phyloP scores from a whole-genome alignment of 148 eudicot genomes.

The Rhododendron vialii region DNA sequence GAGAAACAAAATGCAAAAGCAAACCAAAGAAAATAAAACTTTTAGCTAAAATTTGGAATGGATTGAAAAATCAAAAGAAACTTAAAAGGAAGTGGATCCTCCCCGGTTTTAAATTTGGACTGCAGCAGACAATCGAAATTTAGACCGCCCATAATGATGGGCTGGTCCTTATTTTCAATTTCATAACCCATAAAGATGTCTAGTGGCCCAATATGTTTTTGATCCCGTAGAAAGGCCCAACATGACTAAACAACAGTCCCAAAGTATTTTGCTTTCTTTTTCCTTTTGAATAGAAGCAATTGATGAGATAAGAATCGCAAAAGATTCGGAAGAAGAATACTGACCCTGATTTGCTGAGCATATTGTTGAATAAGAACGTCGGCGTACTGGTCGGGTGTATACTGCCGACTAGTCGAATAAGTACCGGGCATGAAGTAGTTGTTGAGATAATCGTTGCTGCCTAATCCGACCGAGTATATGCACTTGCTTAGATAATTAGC shows the following conservation, averaged over 20 bases:
- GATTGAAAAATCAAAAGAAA: background rate
- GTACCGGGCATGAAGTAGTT: conserved; percentile 35
- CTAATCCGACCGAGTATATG: conserved; percentile 45
- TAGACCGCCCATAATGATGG: background rate
- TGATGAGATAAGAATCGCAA: background rate
- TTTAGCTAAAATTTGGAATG: background rate
- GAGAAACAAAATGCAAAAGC: background rate
- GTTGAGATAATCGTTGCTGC: conserved; percentile 59
- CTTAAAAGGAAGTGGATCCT: background rate
- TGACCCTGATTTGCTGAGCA: background rate
- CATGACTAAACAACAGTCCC: too few relatives aligned
- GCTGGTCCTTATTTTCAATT: too few relatives aligned
- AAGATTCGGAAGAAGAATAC: background rate
- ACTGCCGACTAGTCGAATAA: background rate
- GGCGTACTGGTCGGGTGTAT: background rate
- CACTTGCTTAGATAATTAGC: conserved; percentile 40
- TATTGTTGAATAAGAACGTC: background rate
- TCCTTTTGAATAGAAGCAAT: background rate
- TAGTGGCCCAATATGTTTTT: too few relatives aligned
- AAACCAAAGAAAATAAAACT: background rate
- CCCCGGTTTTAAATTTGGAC: background rate
- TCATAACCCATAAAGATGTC: too few relatives aligned
- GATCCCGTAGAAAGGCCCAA: too few relatives aligned
- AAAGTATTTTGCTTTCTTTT: too few relatives aligned
- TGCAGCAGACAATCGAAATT: background rate